Evolutionary conservation across 23 red algal species (phyloP), one percentile per base, ranked within the genome.

Genomic region (Gracilariopsis chorda): DNA sequence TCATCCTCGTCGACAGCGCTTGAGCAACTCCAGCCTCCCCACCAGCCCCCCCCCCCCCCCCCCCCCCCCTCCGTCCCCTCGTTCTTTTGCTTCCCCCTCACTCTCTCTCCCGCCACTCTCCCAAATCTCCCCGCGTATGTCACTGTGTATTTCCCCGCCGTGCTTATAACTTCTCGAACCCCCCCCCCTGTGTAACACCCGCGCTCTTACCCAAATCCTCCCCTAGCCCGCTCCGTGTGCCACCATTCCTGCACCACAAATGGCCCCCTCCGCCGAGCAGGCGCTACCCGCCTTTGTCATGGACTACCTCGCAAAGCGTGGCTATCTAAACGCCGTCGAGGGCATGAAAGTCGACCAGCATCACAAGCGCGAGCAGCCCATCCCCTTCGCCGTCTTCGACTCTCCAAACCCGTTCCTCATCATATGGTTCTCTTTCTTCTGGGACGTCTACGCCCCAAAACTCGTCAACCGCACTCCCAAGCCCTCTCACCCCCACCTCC

Each of bases 271-370:
- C 39, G 72, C 68, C 56, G 85, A 89, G 20, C 12, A 55, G 43
- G 68, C 58, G 0, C 40, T 89, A 14, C 85, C 61, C 33, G 47
- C 85, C 35, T 89, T 89, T 47, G 69, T 89, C 10, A 28, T 89
- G 24, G 85, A 89, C n/a, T 89, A 78, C 70, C 69, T 89, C 30
- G 34, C 65, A 20, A 89, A 89, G 51, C 85, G 85, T 43, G 85
- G 85, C 19, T 78, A 73, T 27, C 42, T 47, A 14, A 27, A 46
- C 16, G 85, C 85, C 57, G 85, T 69, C 17, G 49, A 78, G 51
- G 85, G 65, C 40, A 56, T 89, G 48, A 43, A 69, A 12, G 48
- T 63, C 9, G 85, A 89, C 69, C 85, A 78, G 21, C 61, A 56
- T 33, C 65, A 30, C 29, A 89, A 89, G 52, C 61, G 52, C 51